Base-by-base conservation (phyloP, 345 rosid genomes). In the Microcos paniculata region DNA sequence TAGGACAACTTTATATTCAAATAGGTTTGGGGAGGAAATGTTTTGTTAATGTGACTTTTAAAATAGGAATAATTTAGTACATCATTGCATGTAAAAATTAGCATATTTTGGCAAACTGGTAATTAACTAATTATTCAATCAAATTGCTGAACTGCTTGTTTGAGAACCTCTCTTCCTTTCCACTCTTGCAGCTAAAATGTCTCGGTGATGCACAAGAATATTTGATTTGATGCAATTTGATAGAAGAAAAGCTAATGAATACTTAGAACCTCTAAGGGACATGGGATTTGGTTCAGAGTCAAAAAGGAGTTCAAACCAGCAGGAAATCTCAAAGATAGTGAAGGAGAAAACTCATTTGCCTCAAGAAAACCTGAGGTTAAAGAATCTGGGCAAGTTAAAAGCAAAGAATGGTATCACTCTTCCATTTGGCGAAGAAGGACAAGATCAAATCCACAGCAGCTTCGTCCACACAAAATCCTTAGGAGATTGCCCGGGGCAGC, bases 211-310 rank as follows among this genome's bases (percentile, higher is more conserved):
- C 40, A 48, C 62, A 67, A 28, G 51, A 80, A 28, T 13, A 53
- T 72, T 55, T 55, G 61, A 67, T 26, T 57, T 23, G 43, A 80
- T 72, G 72, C 11, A 84, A 62, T 79, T 78, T 28, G 71, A 78
- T 77, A 53, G 67, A 67, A 43, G 76, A 77, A 76, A 71, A 71
- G 78, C 80, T 71, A 55, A 70, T 45, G 73, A 51, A 42, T 38
- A 21, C 63, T 52, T 64, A 2, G 76, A 59, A 64, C 21, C 61
- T 69, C 46, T 53, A 43, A 15, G 77, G 72, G 73, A 74, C 70
- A 85, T 74, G 89, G 84, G 68, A 79, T 74, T 76, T 58, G 72
- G 79, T 84, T 61, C 18, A 40, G 86, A 81, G 73, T 66, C 76
- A 26, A 83, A 82, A 78, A 84, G 64, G 76, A 76, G 82, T 64